Evolutionary conservation across 2,329 filamentous ascomycete species (phyloP), one percentile per base, ranked within the genome.

Genomic region (Penicillium italicum): DNA sequence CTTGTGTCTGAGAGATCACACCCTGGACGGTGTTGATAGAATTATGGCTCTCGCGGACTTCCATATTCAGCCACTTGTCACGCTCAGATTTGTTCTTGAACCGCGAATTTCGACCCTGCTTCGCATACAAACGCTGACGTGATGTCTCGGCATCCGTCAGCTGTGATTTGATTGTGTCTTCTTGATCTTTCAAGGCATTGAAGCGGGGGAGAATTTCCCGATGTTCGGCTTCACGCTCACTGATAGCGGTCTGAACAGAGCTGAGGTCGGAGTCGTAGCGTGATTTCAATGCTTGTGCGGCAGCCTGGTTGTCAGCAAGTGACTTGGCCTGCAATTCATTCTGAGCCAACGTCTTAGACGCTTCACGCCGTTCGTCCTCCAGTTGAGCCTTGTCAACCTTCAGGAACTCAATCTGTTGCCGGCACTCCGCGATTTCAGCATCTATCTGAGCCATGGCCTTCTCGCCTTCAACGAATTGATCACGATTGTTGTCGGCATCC

Each of bases 1-100:
- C 91, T 41, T 88, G 84, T 0, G 90, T 90, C 65, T 95, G 89
- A 70, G 93, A 84, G 34, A 89, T 85, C 59, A 96, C 91, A 22
- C 90, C 89, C 69, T 92, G 94, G 63, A 95, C 88, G 16, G 85
- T 87, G 34, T 86, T 87, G 30, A 96, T 79, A 5, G 89, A 88
- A 34, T 84, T 78, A 62, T 91, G 88, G 51, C 92, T 84, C 34
- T 95, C 89, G 42, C 89, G 81, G 53, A 97, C 90, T 73, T 97
- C 89, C 59, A 85, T 82, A 58, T 85, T 85, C 47, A 99, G 79
- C 80, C 85, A 97, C 34, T 85, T 83, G 72, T 99, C 93, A 41
- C 95, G 87, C 70, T 97, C 91, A 9, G 84, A 83, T 77, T 96
- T 96, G 72, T 85, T 95, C 68, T 83, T 88, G 74, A 96, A 99